These are phyloP conservation scores for Ustilago tritici DNA, from an alignment of 1,284 basidiomycete species.

Conservation along the genomic window DNA sequence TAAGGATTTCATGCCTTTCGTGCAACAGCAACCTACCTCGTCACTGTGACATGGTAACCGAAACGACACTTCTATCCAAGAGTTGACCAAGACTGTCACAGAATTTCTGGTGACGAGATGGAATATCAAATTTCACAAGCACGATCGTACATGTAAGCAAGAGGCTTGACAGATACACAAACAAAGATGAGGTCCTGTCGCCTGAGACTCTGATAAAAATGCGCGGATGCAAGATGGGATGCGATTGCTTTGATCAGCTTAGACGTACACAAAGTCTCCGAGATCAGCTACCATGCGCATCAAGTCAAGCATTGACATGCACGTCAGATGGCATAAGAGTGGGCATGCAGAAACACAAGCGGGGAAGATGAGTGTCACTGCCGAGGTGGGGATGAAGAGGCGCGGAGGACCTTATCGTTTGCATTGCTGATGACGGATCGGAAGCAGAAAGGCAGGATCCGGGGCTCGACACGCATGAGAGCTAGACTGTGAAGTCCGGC, in stretches of 20 bases:
- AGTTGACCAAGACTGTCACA: too few relatives aligned
- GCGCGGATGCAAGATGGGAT: not conserved
- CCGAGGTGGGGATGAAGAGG: not conserved
- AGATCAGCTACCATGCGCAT: constrained; percentile 1
- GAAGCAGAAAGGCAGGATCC: not conserved
- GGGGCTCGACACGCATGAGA: not conserved
- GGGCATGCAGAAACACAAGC: not conserved
- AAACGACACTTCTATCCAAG: too few relatives aligned
- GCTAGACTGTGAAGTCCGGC: not conserved
- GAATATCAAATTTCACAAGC: too few relatives aligned
- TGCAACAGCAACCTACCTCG: too few relatives aligned
- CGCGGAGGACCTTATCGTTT: not conserved
- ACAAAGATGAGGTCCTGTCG: not conserved
- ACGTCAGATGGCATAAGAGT: not conserved
- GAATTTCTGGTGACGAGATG: too few relatives aligned
- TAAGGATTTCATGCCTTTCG: not conserved
- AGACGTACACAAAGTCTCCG: constrained; percentile 18
- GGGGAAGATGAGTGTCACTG: not conserved
- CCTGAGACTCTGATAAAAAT: not conserved
- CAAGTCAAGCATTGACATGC: not conserved
- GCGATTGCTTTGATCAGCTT: not conserved
- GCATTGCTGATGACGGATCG: constrained; percentile 1
- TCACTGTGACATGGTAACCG: too few relatives aligned
- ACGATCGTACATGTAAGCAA: too few relatives aligned
- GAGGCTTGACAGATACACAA: not conserved